Evolutionary conservation across 2,329 filamentous ascomycete genomes (phyloP), one percentile per base, ranked within the genome.

Genomic region (Plenodomus tracheiphilus): DNA sequence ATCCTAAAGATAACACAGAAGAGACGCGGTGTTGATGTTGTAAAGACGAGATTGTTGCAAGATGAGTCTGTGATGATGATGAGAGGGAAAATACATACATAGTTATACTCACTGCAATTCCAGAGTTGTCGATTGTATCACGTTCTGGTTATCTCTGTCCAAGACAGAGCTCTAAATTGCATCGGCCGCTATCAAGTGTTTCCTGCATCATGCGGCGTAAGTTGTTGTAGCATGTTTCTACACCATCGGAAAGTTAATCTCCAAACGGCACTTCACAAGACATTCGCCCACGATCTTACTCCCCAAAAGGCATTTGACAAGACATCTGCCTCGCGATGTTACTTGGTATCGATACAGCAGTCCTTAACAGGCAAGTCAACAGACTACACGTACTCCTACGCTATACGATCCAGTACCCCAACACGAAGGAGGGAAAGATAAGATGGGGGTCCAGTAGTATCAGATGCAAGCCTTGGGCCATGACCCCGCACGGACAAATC

Each of bases 371-470:
- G 30, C 40, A 42, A 48, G 36, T 52, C 28, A 39, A 45, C 43
- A 43, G 35, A 42, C 35, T 45, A 43, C 47, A 53, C 36, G 28
- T 39, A 42, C 38, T 39, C 47, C 44, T 51, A 54, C 50, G 28
- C 52, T 39, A 43, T 49, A 39, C 34, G 15, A 39, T 46, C 36
- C 21, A 16, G 43, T 16, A 37, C 43, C 49, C 49, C 38, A 42
- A 61, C 39, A 55, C 56, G 60, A 60, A 63, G 60, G 59, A 61
- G 58, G 53, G 46, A 43, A 44, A 56, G 41, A 46, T 52, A 48
- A 19, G 46, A 44, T 43, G 54, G 49, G 20, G 17, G 34, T 39
- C 36, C 37, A 34, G 43, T 45, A 46, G 43, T 41, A 25, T 41
- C 37, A 34, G 46, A 60, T 50, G 48, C 49, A 28, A 56, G 47